A percentile compares a stretch with the other conserved stretches of the same genome.
Conservation (phyloP, 1,284 basidiomycete genomes). For the Macrocystidia cucumis region DNA sequence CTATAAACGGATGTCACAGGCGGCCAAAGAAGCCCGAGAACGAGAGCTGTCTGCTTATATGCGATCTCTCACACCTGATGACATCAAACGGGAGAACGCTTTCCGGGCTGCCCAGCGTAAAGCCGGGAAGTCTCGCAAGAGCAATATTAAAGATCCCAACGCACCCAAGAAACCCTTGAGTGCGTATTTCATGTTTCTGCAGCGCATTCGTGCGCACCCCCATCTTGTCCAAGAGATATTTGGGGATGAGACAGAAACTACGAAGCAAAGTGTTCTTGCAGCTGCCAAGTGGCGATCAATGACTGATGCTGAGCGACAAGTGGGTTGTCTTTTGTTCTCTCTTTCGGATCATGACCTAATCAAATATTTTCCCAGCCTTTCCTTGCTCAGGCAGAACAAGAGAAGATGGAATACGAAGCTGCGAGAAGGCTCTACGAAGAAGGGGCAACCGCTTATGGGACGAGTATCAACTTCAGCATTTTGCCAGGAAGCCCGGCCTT, state of each 20-base stretch:
- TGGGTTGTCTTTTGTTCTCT: constrained; percentile 24
- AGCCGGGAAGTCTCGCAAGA: constrained; percentile 88
- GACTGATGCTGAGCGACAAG: constrained; percentile 88
- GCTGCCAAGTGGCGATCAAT: constrained; percentile 90
- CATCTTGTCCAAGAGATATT: constrained; percentile 74
- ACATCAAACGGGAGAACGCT: constrained; percentile 90
- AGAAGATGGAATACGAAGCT: constrained; percentile 87
- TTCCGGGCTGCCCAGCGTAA: constrained; percentile 90
- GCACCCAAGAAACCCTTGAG: constrained; percentile 94
- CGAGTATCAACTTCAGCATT: constrained; percentile 74
- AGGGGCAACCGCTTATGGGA: constrained; percentile 60
- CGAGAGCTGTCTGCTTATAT: constrained; percentile 82
- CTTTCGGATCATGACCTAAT: constrained; percentile 7
- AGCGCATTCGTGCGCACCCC: constrained; percentile 75
- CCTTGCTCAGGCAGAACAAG: constrained; percentile 84
- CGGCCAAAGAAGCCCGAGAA: constrained; percentile 80
- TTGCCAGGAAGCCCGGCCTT: constrained; percentile 56
- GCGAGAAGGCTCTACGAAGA: constrained; percentile 80
- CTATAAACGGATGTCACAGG: constrained; percentile 76
- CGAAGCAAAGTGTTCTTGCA: constrained; percentile 90
- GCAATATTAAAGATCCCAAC: constrained; percentile 95
- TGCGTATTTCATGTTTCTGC: constrained; percentile 94
- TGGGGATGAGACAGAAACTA: constrained; percentile 91
- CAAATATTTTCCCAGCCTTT: constrained; percentile 70
- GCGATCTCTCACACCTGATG: constrained; percentile 86